These are phyloP conservation scores for Penicillium cinerascens DNA, from an alignment of 495 filamentous ascomycete genomes.

Conservation along the genomic window DNA sequence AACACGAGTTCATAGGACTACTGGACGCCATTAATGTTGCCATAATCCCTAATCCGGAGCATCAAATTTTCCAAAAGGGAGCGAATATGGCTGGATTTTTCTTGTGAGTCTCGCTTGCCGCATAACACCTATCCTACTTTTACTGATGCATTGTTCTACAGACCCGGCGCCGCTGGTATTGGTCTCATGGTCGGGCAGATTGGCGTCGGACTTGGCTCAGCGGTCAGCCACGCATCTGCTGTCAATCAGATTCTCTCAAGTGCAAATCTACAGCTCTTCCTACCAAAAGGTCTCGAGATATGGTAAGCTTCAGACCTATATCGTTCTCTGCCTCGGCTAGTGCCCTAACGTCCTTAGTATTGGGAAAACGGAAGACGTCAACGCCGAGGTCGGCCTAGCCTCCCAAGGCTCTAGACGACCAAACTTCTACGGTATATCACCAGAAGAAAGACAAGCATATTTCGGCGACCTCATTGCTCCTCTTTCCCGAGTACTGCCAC, in stretches of 20 bases:
- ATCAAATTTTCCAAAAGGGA: slow-evolving; percentile 2
- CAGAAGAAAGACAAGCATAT: not conserved
- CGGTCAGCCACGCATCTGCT: not conserved
- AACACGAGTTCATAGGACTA: not conserved
- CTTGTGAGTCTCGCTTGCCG: not conserved
- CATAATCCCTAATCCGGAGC: slow-evolving; percentile 1
- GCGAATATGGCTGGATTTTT: slow-evolving; percentile 2
- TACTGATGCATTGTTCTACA: not conserved
- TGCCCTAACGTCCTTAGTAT: not conserved
- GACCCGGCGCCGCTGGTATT: not conserved
- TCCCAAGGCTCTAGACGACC: not conserved
- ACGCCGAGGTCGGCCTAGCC: not conserved
- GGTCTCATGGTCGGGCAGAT: not conserved
- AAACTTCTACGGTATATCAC: not conserved
- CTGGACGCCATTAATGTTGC: slow-evolving; percentile 3
- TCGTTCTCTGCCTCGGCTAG: too few species aligned
- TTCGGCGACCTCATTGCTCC: not conserved
- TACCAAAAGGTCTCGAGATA: not conserved
- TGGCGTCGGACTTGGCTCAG: not conserved
- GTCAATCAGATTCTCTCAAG: not conserved
- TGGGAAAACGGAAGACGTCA: not conserved
- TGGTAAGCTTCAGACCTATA: not conserved
- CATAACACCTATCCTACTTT: not conserved
- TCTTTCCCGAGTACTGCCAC: not conserved
- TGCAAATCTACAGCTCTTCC: not conserved